Base-by-base conservation (phyloP, 192 early-diverging fungal species). In the Cetraspora pellucida region DNA sequence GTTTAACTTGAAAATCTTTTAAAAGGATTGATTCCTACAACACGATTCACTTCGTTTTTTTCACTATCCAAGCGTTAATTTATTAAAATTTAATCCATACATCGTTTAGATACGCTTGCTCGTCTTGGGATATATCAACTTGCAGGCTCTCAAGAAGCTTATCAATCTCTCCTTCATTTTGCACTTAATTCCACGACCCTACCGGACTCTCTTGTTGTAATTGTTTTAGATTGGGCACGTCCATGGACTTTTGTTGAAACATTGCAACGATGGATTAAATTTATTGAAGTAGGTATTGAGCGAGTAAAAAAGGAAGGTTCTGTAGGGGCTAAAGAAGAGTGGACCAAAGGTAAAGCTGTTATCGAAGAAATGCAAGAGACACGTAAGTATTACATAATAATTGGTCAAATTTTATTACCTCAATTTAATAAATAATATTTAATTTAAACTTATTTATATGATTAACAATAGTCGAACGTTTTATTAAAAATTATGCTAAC, bases 201-300 rank as follows among this genome's bases (percentile, higher is more conserved):
- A 43, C 75, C 86, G 0, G 85, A 90, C 70, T 85, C 90, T 0
- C 80, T 91, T 30, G 90, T 93, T 0, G 82, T 96, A 0, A 86
- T 98, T 64, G 90, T 92, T 57, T 83, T 98, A 55, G 96, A 98
- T 84, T 98, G 96, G 96, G 86, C 90, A 25, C 85, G 87, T 81
- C 96, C 96, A 23, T 96, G 95, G 94, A 83, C 80, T 31, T 98
- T 96, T 83, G 78, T 96, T 77, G 90, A 91, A 75, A 83, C 89
- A 27, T 84, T 96, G 72, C 87, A 94, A 71, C 86, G 89, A 25
- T 98, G 95, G 93, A 80, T 94, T 43, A 83, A 85, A 59, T 86
- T 96, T 27, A 81, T 98, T 43, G 81, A 89, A 57, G 59, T 75
- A 7, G 82, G 85, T 0, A 82, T 95, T 27, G 77, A 90, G 10